Base-by-base conservation (phyloP, 345 rosid species). In the Sapria himalayana region DNA sequence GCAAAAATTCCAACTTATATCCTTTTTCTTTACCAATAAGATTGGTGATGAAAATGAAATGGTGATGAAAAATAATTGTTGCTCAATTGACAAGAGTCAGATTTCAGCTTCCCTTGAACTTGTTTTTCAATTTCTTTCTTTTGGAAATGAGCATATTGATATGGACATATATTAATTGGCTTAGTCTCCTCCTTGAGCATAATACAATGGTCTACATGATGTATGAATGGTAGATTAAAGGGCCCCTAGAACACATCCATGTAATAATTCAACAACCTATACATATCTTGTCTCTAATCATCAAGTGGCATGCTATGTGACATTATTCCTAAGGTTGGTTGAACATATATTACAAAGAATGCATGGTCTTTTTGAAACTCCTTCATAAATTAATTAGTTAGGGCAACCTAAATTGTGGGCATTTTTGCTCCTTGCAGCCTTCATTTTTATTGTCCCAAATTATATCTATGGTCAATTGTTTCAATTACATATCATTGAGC, bases 31-130 rank as follows among this genome's bases (percentile, higher is more conserved):
- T 2, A 21, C 41, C n/a, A n/a, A n/a, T n/a, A n/a, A n/a, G n/a
- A n/a, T n/a, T n/a, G n/a, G n/a, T n/a, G n/a, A n/a, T n/a, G n/a
- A n/a, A n/a, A n/a, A n/a, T n/a, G n/a, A n/a, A n/a, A n/a, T n/a
- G n/a, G n/a, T n/a, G 50, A 33, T 4, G 41, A 46, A 15, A 33
- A 46, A 5, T 18, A 41, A 46, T 31, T 46, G 3, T 29, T 46
- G 7, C 50, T 46, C 4, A 8, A 15, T 23, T 15, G 1, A 8
- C 33, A 22, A 0, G 35, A 9, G 14, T 20, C 39, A 15, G 19
- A 43, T 27, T 29, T 43, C 13, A 43, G 16, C 48, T 27, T 43
- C 15, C 32, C 23, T 11, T 29, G 37, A 19, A 43, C 48, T 31
- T 43, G 48, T 43, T 43, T 29, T 19, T 43, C 24, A 4, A 43